A percentile compares a stretch with the other conserved stretches of the same genome.
phyloP scores from a whole-genome alignment of 75 land plant genomes.

The Isoetes taiwanensis region DNA sequence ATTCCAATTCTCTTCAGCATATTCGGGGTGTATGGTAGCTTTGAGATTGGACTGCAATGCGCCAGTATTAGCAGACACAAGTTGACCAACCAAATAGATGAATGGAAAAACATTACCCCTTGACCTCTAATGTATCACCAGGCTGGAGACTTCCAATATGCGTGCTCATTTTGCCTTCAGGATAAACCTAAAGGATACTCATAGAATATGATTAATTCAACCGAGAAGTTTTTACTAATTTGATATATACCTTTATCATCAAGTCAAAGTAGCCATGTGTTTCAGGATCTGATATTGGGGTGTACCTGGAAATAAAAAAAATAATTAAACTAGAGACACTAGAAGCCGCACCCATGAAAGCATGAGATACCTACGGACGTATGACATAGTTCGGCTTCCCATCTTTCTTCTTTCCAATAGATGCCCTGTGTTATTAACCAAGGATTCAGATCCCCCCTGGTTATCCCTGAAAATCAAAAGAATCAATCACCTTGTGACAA shows the following conservation, averaged over 20 bases:
- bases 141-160: constrained; percentile 75
- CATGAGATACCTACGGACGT: constrained; percentile 65
- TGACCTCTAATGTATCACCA: constrained; percentile 83
- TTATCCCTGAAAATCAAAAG: neutral
- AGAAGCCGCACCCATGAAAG: neutral
- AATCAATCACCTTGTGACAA: constrained; percentile 54
- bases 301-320: constrained; percentile 47
- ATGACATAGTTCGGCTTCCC: constrained; percentile 69
- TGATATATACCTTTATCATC: constrained; percentile 58
- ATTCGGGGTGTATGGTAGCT: constrained; percentile 70
- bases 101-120: constrained; percentile 46
- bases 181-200: constrained; percentile 48
- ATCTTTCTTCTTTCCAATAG: constrained; percentile 44
- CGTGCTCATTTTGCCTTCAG: constrained; percentile 94
- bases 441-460: neutral
- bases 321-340: neutral
- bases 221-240: neutral
- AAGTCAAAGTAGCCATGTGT: constrained; percentile 84
- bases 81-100: neutral
- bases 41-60: constrained; percentile 68
- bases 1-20: constrained; percentile 96
- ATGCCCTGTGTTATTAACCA: constrained; percentile 43
- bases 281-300: constrained; percentile 84
- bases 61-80: neutral
- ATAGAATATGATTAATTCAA: neutral